Percentiles rank a stretch among this genome's conserved stretches.
Conservation (phyloP, 345 rosid species). For the Reutealis trisperma region DNA sequence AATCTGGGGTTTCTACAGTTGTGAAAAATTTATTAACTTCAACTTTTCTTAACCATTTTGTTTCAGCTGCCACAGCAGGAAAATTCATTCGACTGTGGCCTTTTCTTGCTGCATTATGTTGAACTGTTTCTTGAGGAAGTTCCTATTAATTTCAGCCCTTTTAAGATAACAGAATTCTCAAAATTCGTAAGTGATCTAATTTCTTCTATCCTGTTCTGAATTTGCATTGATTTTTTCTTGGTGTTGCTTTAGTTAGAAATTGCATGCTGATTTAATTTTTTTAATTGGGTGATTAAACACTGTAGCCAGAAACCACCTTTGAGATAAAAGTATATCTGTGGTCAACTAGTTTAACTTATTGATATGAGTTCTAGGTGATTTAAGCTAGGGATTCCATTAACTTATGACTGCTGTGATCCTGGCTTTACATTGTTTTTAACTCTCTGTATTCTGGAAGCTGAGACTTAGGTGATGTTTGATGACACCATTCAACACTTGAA, state of each 20-base stretch:
- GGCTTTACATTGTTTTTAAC: neutral
- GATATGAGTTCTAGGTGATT: neutral
- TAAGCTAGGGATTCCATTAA: neutral
- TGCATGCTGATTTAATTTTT: neutral
- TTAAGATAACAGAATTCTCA: constrained; percentile 61
- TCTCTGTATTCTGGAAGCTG: neutral
- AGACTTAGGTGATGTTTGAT: neutral
- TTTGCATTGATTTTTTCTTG: neutral
- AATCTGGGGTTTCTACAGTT: neutral
- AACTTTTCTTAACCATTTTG: constrained; percentile 1
- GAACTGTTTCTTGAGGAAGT: constrained; percentile 87
- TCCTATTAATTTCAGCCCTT: constrained; percentile 70
- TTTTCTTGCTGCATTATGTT: constrained; percentile 90
- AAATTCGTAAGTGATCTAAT: constrained; percentile 67
- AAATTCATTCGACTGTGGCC: constrained; percentile 91
- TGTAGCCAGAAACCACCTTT: neutral
- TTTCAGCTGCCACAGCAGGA: constrained; percentile 96
- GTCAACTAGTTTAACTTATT: neutral
- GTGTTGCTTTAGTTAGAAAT: neutral
- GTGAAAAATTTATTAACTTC: neutral
- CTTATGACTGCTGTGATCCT: neutral
- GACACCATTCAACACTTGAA: neutral
- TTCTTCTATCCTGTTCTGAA: neutral
- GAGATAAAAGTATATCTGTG: neutral
- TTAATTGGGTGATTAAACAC: neutral